Percentiles rank a stretch among this genome's conserved stretches.
Evolutionary conservation across 2,329 filamentous ascomycete species (phyloP).

Genomic region (Ascomycota sp.): DNA sequence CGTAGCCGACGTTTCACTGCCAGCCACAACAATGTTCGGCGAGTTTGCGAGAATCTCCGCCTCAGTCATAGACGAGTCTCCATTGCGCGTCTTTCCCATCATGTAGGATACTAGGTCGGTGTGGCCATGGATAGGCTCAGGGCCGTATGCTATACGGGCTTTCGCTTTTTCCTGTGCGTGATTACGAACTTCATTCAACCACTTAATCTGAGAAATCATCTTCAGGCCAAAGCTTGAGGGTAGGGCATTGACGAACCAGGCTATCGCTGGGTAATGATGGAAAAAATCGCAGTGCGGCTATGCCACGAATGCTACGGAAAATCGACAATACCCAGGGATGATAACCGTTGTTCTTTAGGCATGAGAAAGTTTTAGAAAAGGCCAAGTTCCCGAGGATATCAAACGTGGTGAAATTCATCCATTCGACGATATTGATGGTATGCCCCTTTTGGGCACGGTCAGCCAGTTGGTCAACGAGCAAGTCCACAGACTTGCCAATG

Average conservation of each 20-base stretch:
- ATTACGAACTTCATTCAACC: too few species aligned
- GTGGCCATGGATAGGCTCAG: too few species aligned
- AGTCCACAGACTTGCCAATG: conserved; percentile 8
- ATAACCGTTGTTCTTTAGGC: conserved; percentile 9
- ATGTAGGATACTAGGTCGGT: conserved; percentile 9
- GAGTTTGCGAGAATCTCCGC: conserved; percentile 13
- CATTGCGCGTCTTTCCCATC: conserved; percentile 10
- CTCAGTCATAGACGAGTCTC: conserved; percentile 9
- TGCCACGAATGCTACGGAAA: conserved; percentile 3
- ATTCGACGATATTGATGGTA: conserved; percentile 10
- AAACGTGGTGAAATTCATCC: conserved; percentile 17
- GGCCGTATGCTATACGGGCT: too few species aligned
- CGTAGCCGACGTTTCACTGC: conserved; percentile 14
- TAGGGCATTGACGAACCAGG: neutral
- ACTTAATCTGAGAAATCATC: too few species aligned
- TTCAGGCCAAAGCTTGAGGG: too few species aligned
- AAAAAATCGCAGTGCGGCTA: conserved; percentile 3
- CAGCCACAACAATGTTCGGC: conserved; percentile 8
- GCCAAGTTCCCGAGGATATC: conserved; percentile 20
- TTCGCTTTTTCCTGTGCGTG: too few species aligned
- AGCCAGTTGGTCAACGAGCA: conserved; percentile 6
- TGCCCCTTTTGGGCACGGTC: conserved; percentile 3
- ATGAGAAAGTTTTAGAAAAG: conserved; percentile 20
- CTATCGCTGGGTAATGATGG: conserved; percentile 1
- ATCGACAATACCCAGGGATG: conserved; percentile 9